These are phyloP conservation scores for Wallacemonas collosoma DNA, from an alignment of 208 protist genomes.

Conservation along the genomic window DNA sequence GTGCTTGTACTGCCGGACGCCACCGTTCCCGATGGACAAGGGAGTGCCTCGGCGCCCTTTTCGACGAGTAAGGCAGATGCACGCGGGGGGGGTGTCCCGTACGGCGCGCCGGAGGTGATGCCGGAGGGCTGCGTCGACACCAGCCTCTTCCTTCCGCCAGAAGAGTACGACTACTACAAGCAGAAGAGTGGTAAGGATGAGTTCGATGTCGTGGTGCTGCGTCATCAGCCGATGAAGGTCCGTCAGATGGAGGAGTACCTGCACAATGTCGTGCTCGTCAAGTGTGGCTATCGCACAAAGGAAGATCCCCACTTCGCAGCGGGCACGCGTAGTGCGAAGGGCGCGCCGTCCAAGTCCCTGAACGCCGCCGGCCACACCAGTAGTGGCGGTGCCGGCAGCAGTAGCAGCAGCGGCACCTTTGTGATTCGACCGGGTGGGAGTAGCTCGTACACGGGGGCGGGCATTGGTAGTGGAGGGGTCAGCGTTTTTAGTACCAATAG, in stretches of 20 bases:
- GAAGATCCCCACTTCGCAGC: constrained; percentile 36
- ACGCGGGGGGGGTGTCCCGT: constrained; percentile 10
- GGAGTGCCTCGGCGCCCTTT: no score
- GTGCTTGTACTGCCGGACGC: background rate
- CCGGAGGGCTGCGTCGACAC: constrained; percentile 65
- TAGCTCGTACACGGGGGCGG: background rate
- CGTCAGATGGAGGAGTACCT: constrained; percentile 73
- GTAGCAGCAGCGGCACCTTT: constrained; percentile 1
- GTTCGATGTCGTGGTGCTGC: constrained; percentile 63
- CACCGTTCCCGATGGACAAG: background rate
- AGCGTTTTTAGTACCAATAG: constrained; percentile 16
- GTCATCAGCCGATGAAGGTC: constrained; percentile 47
- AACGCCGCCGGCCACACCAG: background rate
- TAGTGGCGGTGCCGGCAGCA: background rate
- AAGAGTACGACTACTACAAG: constrained; percentile 73
- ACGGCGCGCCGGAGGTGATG: constrained; percentile 27
- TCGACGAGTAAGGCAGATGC: no score
- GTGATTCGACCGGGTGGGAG: constrained; percentile 10
- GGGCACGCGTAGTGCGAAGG: background rate
- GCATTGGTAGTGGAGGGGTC: background rate
- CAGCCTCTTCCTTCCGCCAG: constrained; percentile 51
- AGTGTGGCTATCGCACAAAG: constrained; percentile 62
- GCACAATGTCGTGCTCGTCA: constrained; percentile 60
- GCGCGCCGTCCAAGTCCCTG: background rate
- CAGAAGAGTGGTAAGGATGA: constrained; percentile 55